Evolutionary conservation across 106 monocot genomes (phyloP).

Genomic region (Allium cepa): DNA sequence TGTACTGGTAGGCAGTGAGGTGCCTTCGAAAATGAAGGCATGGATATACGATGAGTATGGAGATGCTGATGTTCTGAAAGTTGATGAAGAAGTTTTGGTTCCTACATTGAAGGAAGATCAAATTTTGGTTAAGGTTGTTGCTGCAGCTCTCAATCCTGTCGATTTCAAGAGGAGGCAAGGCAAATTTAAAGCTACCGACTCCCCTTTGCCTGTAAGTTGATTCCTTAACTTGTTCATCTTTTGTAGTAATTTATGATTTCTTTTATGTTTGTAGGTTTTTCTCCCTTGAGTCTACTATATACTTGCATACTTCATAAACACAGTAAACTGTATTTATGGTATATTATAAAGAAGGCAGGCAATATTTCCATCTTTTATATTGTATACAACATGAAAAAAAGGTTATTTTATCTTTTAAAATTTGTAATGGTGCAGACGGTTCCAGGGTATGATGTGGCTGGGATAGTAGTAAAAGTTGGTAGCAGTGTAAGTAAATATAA

Average conservation of each 20-base stretch:
- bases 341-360: too few species aligned
- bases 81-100: constrained; percentile 51
- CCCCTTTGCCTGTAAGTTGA: constrained; percentile 71
- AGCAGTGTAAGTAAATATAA: constrained; percentile 63
- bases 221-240: not conserved
- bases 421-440: constrained; percentile 48
- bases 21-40: constrained; percentile 75
- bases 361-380: too few species aligned
- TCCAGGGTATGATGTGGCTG: constrained; percentile 95
- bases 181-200: constrained; percentile 83
- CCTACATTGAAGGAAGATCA: constrained; percentile 77
- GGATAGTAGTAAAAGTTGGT: constrained; percentile 83
- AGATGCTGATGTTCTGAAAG: constrained; percentile 39
- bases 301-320: too few species aligned
- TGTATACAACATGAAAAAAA: too few species aligned
- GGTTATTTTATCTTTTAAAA: not conserved
- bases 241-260: not conserved
- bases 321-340: too few species aligned
- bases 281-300: too few species aligned
- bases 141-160: constrained; percentile 85
- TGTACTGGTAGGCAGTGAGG: not conserved
- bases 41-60: constrained; percentile 88
- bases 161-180: constrained; percentile 89
- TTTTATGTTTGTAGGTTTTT: too few species aligned
- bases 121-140: constrained; percentile 78